phyloP scores from a whole-genome alignment of 2,329 filamentous ascomycete genomes.

The Epichloe aotearoae region DNA sequence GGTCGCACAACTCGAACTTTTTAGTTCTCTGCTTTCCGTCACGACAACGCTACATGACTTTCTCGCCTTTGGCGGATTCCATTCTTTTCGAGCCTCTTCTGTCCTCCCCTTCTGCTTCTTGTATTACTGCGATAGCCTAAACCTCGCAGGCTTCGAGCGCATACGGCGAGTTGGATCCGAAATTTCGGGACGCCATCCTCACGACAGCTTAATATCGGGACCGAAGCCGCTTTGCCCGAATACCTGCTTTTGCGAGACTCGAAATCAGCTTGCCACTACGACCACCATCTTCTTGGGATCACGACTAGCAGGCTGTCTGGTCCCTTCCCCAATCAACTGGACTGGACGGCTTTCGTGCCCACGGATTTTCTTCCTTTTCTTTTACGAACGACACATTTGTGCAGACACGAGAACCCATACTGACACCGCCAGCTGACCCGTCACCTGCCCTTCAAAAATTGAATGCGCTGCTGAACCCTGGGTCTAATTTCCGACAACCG shows the following conservation, averaged over 20 bases:
- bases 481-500: not conserved
- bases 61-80: slow-evolving; percentile 3
- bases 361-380: not conserved
- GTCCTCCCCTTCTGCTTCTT: not conserved
- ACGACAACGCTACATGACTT: not conserved
- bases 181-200: not conserved
- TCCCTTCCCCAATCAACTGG: not conserved
- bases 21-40: not conserved
- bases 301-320: slow-evolving; percentile 4
- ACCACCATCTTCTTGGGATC: not conserved
- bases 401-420: not conserved
- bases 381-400: not conserved
- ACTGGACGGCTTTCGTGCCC: not conserved
- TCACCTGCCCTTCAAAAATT: not conserved
- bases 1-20: not conserved
- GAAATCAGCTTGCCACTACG: not conserved
- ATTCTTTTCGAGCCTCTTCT: slow-evolving; percentile 1
- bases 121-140: not conserved
- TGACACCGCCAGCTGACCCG: not conserved
- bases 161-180: not conserved
- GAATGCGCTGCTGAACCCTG: not conserved
- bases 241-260: too few relatives aligned
- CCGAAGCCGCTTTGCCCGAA: not conserved
- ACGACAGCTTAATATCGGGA: not conserved
- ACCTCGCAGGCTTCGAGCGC: not conserved